phyloP scores from a whole-genome alignment of 2,329 filamentous ascomycete genomes.

The Trichoderma sp. region DNA sequence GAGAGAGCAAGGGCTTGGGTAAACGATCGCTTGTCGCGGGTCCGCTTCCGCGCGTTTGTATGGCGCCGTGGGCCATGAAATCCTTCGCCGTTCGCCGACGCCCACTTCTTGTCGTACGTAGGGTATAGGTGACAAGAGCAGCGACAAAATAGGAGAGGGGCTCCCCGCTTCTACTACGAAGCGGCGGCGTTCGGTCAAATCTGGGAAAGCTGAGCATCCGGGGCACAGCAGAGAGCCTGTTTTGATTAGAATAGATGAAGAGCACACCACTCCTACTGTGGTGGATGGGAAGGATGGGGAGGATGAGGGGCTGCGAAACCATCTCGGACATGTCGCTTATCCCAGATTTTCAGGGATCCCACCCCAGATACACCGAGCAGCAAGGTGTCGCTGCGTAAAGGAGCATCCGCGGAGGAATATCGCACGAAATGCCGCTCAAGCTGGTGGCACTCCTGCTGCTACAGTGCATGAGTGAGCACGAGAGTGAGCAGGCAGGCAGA shows the following conservation, averaged over 20 bases:
- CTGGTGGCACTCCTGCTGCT: not conserved
- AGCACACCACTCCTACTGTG: conserved; percentile 4
- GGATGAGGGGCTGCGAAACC: not conserved
- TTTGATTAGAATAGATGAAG: not conserved
- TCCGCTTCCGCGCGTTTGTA: conserved; percentile 29
- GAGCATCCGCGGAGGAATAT: not conserved
- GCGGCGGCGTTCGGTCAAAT: not conserved
- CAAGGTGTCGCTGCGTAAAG: not conserved
- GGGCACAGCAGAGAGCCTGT: not conserved
- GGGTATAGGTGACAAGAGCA: not conserved
- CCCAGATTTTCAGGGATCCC: not conserved
- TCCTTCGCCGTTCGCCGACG: conserved; percentile 4
- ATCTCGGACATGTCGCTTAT: not conserved
- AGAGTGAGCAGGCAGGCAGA: not conserved
- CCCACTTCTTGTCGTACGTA: not conserved
- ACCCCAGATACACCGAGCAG: not conserved
- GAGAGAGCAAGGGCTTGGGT: not conserved
- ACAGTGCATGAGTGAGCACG: not conserved
- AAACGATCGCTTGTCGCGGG: conserved; percentile 30
- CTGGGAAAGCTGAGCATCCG: not conserved
- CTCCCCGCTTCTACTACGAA: conserved; percentile 15
- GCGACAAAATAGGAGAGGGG: not conserved
- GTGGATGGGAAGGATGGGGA: not conserved
- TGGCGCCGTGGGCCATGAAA: conserved; percentile 2
- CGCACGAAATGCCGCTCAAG: not conserved